Conservation (phyloP, 2,329 filamentous ascomycete genomes). For the Alternaria postmessia region DNA sequence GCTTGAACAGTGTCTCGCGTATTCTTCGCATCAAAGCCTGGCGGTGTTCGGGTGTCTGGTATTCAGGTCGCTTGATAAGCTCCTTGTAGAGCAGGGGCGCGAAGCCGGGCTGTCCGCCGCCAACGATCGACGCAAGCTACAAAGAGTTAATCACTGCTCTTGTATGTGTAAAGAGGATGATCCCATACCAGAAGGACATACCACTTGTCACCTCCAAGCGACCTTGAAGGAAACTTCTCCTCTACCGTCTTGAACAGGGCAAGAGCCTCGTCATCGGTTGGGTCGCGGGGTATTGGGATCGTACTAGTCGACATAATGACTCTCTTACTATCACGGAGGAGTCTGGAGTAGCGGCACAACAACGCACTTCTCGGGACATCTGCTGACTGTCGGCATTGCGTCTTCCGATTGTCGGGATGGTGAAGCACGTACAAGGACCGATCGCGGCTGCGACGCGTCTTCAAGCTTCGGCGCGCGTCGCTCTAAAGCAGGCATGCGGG, state of each 20-base stretch:
- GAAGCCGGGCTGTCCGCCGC: slow-evolving; percentile 61
- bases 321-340: neutral
- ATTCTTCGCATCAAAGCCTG: slow-evolving; percentile 60
- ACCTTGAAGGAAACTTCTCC: slow-evolving; percentile 53
- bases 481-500: neutral
- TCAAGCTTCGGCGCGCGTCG: neutral
- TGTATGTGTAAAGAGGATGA: neutral
- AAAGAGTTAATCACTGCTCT: neutral
- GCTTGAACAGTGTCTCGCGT: slow-evolving; percentile 67
- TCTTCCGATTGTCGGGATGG: neutral
- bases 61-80: slow-evolving; percentile 60
- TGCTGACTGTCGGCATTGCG: neutral
- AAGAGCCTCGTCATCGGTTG: slow-evolving; percentile 51
- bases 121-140: slow-evolving; percentile 56
- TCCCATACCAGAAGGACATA: slow-evolving; percentile 53
- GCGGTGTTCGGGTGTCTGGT: slow-evolving; percentile 54
- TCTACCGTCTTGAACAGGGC: slow-evolving; percentile 55
- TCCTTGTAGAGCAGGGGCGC: slow-evolving; percentile 64
- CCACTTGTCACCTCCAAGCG: slow-evolving; percentile 57
- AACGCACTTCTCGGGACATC: neutral
- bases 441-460: slow-evolving; percentile 3
- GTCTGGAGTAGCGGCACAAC: neutral
- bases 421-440: neutral
- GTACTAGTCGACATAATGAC: slow-evolving; percentile 23
- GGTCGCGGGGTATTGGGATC: slow-evolving; percentile 34